Percentiles rank a stretch among this genome's conserved stretches.
These are phyloP conservation scores for Fraxinus nigra DNA, from an alignment of 305 asterid species.

Conservation along the genomic window DNA sequence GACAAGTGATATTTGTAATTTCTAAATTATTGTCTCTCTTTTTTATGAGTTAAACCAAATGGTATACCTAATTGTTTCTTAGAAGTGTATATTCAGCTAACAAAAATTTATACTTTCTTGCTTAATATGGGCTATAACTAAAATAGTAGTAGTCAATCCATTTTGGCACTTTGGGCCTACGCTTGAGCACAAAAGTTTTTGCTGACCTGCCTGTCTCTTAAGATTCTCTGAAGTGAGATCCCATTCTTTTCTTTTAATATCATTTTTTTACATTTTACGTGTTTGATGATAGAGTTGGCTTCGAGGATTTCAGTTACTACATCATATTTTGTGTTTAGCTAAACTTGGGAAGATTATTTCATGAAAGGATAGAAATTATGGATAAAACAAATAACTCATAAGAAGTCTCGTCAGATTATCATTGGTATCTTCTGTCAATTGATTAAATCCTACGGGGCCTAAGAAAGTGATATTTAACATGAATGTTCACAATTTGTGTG, in stretches of 20 bases:
- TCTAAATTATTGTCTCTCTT: neutral
- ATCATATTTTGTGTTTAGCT: neutral
- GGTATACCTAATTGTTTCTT: neutral
- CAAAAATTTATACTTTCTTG: neutral
- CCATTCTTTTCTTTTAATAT: neutral
- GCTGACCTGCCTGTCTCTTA: neutral
- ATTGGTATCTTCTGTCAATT: neutral
- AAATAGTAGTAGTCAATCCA: neutral
- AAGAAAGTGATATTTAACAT: neutral
- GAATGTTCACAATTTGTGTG: neutral
- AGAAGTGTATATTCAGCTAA: neutral
- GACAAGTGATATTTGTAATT: neutral
- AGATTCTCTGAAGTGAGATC: neutral
- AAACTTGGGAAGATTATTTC: neutral
- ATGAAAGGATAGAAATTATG: neutral
- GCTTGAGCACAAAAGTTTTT: neutral
- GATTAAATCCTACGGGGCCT: neutral
- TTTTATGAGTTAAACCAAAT: neutral
- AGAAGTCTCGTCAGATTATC: neutral
- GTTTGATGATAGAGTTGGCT: neutral
- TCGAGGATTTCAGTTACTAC: neutral
- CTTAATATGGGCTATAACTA: neutral
- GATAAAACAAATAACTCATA: neutral
- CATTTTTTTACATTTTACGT: neutral
- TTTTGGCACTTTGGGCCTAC: neutral